Evolutionary conservation across 768 basidiomycete genomes (phyloP).

Genomic region (Mycena rosella): DNA sequence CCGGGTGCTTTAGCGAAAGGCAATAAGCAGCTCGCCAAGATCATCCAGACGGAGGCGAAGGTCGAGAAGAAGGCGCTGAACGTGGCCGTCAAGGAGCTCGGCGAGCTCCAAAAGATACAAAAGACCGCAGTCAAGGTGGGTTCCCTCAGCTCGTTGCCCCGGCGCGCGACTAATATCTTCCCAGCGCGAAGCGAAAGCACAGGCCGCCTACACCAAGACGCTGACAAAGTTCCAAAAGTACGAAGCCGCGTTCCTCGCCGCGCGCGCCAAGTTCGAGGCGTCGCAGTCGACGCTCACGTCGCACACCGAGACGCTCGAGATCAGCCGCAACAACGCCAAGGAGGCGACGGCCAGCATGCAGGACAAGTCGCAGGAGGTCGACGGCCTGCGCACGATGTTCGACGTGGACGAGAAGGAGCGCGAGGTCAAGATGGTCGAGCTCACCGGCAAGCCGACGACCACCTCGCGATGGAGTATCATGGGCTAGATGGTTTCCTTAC

Average conservation of each 20-base stretch:
- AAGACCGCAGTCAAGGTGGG: conserved; percentile 71
- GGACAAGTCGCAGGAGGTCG: conserved; percentile 81
- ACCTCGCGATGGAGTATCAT: conserved; percentile 23
- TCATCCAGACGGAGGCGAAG: conserved; percentile 78
- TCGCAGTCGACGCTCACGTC: conserved; percentile 61
- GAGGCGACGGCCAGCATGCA: conserved; percentile 73
- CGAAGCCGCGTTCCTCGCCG: conserved; percentile 70
- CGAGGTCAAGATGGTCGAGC: conserved; percentile 59
- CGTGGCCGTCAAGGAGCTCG: conserved; percentile 73
- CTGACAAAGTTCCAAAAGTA: conserved; percentile 71
- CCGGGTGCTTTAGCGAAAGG: conserved; percentile 60
- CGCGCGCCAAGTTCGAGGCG: conserved; percentile 70
- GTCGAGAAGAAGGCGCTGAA: conserved; percentile 73
- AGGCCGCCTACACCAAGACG: conserved; percentile 64
- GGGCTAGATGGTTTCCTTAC: neutral
- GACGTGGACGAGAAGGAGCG: conserved; percentile 81
- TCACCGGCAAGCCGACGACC: conserved; percentile 49
- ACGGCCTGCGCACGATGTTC: conserved; percentile 72
- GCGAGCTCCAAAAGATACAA: conserved; percentile 77
- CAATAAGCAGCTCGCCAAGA: conserved; percentile 71
- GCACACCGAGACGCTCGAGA: conserved; percentile 63
- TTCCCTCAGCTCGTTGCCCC: conserved; percentile 1
- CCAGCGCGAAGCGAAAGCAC: conserved; percentile 71
- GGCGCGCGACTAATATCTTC: conserved; percentile 16
- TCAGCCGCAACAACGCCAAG: conserved; percentile 63